A percentile compares a stretch with the other conserved stretches of the same genome.
These are phyloP conservation scores for Silene conica DNA, from an alignment of 148 eudicot genomes.

Conservation along the genomic window DNA sequence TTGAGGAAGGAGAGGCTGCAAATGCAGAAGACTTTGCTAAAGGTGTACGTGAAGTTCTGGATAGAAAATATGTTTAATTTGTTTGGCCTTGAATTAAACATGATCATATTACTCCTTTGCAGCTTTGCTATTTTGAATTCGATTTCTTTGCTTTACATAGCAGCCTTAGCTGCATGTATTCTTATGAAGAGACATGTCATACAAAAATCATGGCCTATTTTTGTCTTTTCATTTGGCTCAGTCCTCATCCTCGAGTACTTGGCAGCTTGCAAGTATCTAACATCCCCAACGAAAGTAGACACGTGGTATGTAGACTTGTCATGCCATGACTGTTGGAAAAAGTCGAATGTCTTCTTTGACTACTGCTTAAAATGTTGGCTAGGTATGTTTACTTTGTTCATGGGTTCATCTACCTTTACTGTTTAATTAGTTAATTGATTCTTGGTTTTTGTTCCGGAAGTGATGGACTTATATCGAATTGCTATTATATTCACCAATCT, in stretches of 20 bases:
- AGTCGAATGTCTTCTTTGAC: constrained; percentile 47
- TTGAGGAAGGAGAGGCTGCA: constrained; percentile 86
- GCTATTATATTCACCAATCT: background rate
- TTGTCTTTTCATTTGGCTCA: constrained; percentile 67
- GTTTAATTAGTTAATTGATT: background rate
- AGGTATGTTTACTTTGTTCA: constrained; percentile 39
- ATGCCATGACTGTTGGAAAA: constrained; percentile 92
- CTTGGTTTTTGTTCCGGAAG: background rate
- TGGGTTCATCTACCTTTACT: background rate
- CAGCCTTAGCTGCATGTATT: constrained; percentile 75
- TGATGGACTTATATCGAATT: background rate
- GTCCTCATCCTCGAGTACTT: constrained; percentile 75
- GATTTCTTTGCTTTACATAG: constrained; percentile 73
- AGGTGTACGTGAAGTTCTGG: constrained; percentile 89
- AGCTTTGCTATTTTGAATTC: constrained; percentile 86
- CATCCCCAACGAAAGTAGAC: constrained; percentile 31
- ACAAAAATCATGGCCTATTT: constrained; percentile 65
- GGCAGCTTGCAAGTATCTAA: constrained; percentile 59
- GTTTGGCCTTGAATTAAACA: constrained; percentile 94
- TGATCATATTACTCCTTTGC: constrained; percentile 77
- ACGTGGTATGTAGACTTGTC: constrained; percentile 20
- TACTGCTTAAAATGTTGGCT: constrained; percentile 82
- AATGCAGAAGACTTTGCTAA: constrained; percentile 71
- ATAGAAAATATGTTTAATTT: constrained; percentile 85
- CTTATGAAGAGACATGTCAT: constrained; percentile 70